Base-by-base conservation (phyloP, 208 protist genomes). In the Histomonas meleagridis region DNA sequence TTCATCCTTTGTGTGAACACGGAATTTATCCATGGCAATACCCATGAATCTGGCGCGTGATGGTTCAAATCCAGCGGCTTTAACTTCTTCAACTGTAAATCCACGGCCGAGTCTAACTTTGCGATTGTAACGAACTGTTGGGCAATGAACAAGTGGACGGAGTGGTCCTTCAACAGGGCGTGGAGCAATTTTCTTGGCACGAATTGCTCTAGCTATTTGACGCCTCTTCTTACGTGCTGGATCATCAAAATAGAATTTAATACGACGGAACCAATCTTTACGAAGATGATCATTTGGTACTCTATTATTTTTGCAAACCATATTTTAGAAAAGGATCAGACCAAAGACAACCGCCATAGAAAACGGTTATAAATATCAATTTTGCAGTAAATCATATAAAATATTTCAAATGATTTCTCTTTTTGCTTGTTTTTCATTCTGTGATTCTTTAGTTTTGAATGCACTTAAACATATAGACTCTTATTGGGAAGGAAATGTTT, bases 61-160 rank as follows among this genome's bases (percentile, higher is more conserved):
- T 53, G 70, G 70, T 48, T 81, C 46, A 28, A 81, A 51, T 43
- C 70, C 70, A 48, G 70, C 70, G 14, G 70, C 90, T 92, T 94
- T 93, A 12, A 96, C 70, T 92, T 96, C 95, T 3, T 91, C 92
- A 60, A 95, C 62, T 62, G 95, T 94, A 93, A 96, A 96, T 40
- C 95, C 95, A 91, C 94, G 94, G 38, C 95, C 95, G 49, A 72
- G 49, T 23, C 94, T 55, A 26, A 94, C 76, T 69, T 94, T 93
- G 38, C 91, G 35, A 93, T 96, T 95, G 93, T 96, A 95, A 49
- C 92, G 92, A 40, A 93, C 51, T 60, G 95, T 95, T 53, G 86
- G 93, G 91, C 93, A 93, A 57, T 91, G 90, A 92, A 43, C 92
- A 23, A 95, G 90, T 28, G 95, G 95, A 46, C 95, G 94, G 16